These are phyloP conservation scores for Pichia sp. DNA, from an alignment of 1,139 yeast species.

Conservation along the genomic window DNA sequence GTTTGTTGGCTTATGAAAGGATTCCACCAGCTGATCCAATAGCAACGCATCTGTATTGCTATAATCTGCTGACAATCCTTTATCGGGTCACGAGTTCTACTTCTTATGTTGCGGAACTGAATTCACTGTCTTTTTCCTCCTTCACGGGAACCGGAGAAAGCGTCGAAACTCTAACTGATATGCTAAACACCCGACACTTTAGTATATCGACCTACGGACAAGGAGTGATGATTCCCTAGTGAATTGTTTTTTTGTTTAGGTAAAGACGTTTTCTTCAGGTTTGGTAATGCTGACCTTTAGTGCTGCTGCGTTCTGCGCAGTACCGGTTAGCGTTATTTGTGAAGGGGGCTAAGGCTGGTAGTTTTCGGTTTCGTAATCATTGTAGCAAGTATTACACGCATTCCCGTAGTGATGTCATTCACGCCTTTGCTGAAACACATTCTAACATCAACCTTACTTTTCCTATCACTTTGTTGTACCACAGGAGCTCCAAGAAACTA, in stretches of 20 bases:
- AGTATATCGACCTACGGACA: constrained; percentile 35
- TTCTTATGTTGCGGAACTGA: constrained; percentile 4
- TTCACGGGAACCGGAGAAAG: background rate
- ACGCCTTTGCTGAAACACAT: background rate
- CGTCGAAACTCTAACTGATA: constrained; percentile 32
- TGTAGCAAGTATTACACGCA: background rate
- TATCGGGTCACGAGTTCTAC: constrained; percentile 9
- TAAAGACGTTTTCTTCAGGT: background rate
- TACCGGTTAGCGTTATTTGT: no score
- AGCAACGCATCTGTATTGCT: background rate
- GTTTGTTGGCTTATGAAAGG: constrained; percentile 5
- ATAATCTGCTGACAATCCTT: background rate
- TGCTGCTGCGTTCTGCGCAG: no score
- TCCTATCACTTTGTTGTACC: background rate
- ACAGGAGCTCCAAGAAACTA: constrained; percentile 96
- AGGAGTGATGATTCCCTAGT: background rate
- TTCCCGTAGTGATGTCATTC: background rate
- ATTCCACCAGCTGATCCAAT: background rate
- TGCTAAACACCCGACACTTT: constrained; percentile 87
- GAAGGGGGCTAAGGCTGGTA: no score
- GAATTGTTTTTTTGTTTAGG: background rate
- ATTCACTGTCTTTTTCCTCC: constrained; percentile 21
- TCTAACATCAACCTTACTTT: constrained; percentile 10
- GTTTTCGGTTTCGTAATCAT: background rate
- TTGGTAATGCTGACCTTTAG: no score